phyloP scores from a whole-genome alignment of 2,329 filamentous ascomycete genomes.

The Lachnellula hyalina region DNA sequence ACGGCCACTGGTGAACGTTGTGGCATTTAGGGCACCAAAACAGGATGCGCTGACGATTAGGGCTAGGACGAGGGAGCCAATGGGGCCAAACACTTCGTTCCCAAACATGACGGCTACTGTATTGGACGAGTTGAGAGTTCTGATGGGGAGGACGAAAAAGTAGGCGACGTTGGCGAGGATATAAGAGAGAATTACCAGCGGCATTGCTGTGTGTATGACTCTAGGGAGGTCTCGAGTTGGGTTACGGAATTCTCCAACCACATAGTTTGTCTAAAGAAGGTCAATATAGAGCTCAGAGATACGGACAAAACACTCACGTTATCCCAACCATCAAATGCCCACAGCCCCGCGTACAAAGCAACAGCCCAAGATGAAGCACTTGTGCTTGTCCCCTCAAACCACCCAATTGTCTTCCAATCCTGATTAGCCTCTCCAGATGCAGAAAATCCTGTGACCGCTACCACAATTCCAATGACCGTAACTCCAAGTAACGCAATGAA shows the following conservation, averaged over 20 bases:
- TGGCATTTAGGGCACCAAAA: constrained; percentile 91
- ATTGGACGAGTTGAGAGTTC: constrained; percentile 78
- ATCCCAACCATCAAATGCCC: constrained; percentile 99
- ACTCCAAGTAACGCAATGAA: constrained; percentile 85
- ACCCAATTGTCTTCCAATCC: constrained; percentile 82
- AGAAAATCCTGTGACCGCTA: constrained; percentile 79
- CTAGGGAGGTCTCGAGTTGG: constrained; percentile 83
- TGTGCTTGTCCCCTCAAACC: constrained; percentile 81
- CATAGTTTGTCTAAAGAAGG: constrained; percentile 76
- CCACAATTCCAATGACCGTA: constrained; percentile 81
- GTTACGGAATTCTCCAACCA: constrained; percentile 94
- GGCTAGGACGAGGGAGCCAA: constrained; percentile 78
- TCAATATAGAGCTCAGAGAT: constrained; percentile 21
- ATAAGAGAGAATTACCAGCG: constrained; percentile 85
- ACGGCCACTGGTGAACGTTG: constrained; percentile 86
- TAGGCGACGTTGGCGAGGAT: constrained; percentile 89
- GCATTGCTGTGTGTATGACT: constrained; percentile 95
- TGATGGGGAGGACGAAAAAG: constrained; percentile 83
- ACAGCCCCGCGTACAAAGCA: constrained; percentile 88
- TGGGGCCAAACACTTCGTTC: constrained; percentile 77
- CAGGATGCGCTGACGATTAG: constrained; percentile 87
- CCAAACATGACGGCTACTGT: constrained; percentile 97
- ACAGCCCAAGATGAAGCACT: constrained; percentile 87
- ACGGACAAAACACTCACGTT: constrained; percentile 60
- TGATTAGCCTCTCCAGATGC: constrained; percentile 67